Evolutionary conservation across 805 yeast species (phyloP).

Genomic region (Saturnispora diversa): DNA sequence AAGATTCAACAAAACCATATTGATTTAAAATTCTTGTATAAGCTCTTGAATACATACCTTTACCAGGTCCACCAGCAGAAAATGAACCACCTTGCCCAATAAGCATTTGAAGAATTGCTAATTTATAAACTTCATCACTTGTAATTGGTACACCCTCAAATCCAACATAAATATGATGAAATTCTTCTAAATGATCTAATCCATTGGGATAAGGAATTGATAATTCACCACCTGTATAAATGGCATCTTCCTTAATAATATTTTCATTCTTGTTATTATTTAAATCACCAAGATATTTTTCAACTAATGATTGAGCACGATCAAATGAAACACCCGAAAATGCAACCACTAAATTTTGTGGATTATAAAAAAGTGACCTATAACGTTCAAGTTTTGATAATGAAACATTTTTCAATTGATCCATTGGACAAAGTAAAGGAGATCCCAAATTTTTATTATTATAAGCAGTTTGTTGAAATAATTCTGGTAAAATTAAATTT

Average conservation of each 20-base stretch:
- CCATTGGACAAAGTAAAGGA: constrained; percentile 76
- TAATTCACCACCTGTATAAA: constrained; percentile 53
- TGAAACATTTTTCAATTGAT: constrained; percentile 48
- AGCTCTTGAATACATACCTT: constrained; percentile 94
- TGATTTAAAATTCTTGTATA: constrained; percentile 88
- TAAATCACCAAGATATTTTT: constrained; percentile 60
- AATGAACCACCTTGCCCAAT: constrained; percentile 97
- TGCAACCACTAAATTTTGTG: constrained; percentile 76
- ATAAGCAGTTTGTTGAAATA: constrained; percentile 82
- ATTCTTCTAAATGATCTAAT: constrained; percentile 64
- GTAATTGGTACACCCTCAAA: constrained; percentile 81
- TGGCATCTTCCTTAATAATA: constrained; percentile 33
- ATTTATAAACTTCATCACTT: constrained; percentile 81
- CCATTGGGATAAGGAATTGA: constrained; percentile 46
- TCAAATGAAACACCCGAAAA: constrained; percentile 78
- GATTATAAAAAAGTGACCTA: constrained; percentile 59
- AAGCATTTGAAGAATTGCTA: constrained; percentile 82
- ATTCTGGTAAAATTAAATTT: constrained; percentile 79
- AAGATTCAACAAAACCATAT: constrained; percentile 84
- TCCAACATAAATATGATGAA: constrained; percentile 77
- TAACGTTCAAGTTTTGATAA: constrained; percentile 47
- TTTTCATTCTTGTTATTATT: constrained; percentile 21
- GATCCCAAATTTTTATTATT: constrained; percentile 66
- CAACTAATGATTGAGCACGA: constrained; percentile 55
- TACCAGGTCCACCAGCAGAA: constrained; percentile 98